These are phyloP conservation scores for Candida cerambycidarum DNA, from an alignment of 805 yeast genomes.

Conservation along the genomic window DNA sequence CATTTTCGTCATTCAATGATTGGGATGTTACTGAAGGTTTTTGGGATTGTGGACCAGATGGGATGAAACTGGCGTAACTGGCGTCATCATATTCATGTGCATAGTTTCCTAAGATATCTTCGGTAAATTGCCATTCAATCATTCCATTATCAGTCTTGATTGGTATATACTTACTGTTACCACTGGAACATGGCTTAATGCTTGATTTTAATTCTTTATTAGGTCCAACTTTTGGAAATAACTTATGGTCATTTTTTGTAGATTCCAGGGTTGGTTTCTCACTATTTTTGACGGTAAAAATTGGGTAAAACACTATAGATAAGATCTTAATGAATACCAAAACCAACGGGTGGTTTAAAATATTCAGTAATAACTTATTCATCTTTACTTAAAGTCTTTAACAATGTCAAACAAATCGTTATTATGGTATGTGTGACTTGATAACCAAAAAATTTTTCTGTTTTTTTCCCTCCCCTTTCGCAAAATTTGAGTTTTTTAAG, in stretches of 20 bases:
- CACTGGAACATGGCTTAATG: constrained; percentile 49
- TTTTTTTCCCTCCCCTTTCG: constrained; percentile 5
- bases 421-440: neutral
- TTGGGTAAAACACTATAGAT: constrained; percentile 5
- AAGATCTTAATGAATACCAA: constrained; percentile 11
- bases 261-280: neutral
- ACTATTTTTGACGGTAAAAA: neutral
- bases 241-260: neutral
- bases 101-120: constrained; percentile 23
- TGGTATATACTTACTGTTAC: constrained; percentile 48
- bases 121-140: constrained; percentile 57
- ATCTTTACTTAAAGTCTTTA: neutral
- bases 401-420: neutral
- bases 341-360: constrained; percentile 12
- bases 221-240: constrained; percentile 7
- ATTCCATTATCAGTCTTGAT: constrained; percentile 53
- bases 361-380: constrained; percentile 6
- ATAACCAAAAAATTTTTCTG: constrained; percentile 2
- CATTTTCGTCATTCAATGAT: constrained; percentile 48
- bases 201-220: constrained; percentile 6
- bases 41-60: constrained; percentile 10
- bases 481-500: neutral
- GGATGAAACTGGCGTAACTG: constrained; percentile 18
- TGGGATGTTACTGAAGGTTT: neutral
- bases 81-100: neutral